These are phyloP conservation scores for Persicaria maculosa DNA, from an alignment of 148 eudicot species.

Conservation along the genomic window DNA sequence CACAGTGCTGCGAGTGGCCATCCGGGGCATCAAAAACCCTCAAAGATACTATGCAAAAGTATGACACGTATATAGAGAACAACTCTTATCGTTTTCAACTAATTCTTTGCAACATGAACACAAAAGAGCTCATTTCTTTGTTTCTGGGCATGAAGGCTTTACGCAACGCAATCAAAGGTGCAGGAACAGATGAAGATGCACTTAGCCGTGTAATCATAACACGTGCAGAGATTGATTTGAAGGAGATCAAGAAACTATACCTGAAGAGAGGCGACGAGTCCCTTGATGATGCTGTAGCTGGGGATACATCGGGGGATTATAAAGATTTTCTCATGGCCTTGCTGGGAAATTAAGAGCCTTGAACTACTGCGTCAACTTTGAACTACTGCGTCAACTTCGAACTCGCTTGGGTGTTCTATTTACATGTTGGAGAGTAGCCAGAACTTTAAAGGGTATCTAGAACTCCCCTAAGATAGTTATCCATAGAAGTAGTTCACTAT, in stretches of 20 bases:
- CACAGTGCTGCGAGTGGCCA: slow-evolving; percentile 30
- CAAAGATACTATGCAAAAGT: slow-evolving; percentile 44
- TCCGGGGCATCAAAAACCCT: slow-evolving; percentile 37
- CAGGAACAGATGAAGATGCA: slow-evolving; percentile 46
- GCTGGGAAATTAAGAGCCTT: slow-evolving; percentile 30
- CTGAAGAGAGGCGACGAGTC: slow-evolving; percentile 21
- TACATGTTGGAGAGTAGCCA: neutral
- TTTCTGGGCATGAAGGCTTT: slow-evolving; percentile 30
- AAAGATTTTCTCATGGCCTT: slow-evolving; percentile 27
- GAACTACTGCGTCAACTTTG: neutral
- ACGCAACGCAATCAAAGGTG: slow-evolving; percentile 28
- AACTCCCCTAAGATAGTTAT: neutral
- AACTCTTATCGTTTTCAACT: neutral
- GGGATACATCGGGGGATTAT: slow-evolving; percentile 40
- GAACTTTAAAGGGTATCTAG: neutral
- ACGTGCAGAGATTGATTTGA: slow-evolving; percentile 51
- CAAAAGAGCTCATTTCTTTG: neutral
- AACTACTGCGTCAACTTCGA: neutral
- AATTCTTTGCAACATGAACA: neutral
- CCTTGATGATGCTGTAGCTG: slow-evolving; percentile 33
- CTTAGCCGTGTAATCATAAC: slow-evolving; percentile 39
- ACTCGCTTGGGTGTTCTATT: neutral
- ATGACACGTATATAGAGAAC: neutral
- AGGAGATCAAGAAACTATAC: slow-evolving; percentile 33
- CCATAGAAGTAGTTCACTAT: neutral